These are phyloP conservation scores for Fraxinus angustifolia DNA, from an alignment of 305 asterid species.

Conservation along the genomic window DNA sequence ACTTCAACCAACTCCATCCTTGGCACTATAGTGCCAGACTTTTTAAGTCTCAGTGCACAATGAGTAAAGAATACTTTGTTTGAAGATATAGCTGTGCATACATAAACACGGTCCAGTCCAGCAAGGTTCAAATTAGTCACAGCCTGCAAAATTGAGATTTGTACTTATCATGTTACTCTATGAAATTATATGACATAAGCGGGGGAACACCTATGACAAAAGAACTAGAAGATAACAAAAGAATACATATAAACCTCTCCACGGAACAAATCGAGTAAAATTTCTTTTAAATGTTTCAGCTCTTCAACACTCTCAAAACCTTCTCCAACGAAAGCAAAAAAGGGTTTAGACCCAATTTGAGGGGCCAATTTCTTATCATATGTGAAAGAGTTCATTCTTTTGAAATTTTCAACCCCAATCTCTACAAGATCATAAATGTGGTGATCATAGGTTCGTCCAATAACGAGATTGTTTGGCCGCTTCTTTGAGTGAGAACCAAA, in stretches of 20 bases:
- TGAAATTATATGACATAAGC: neutral
- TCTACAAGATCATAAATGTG: constrained; percentile 85
- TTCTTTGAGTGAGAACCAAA: constrained; percentile 90
- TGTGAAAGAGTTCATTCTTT: constrained; percentile 62
- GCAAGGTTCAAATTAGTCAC: constrained; percentile 79
- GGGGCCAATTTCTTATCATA: constrained; percentile 85
- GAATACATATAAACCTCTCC: constrained; percentile 57
- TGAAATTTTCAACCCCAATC: constrained; percentile 82
- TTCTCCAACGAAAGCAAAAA: constrained; percentile 89
- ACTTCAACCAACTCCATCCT: constrained; percentile 91
- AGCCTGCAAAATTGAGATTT: constrained; percentile 38
- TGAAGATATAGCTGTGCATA: constrained; percentile 69
- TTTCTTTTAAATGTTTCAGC: constrained; percentile 82
- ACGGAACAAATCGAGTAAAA: constrained; percentile 74
- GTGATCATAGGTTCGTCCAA: constrained; percentile 82
- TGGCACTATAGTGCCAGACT: constrained; percentile 79
- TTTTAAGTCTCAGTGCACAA: constrained; percentile 76
- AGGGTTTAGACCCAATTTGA: constrained; percentile 77
- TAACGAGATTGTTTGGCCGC: constrained; percentile 87
- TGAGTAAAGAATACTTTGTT: constrained; percentile 68
- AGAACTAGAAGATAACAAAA: neutral
- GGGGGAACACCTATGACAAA: neutral
- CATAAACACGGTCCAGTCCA: constrained; percentile 81
- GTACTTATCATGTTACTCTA: neutral
- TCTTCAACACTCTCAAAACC: constrained; percentile 78